phyloP scores from a whole-genome alignment of 768 basidiomycete genomes.

The Suillus discolor region DNA sequence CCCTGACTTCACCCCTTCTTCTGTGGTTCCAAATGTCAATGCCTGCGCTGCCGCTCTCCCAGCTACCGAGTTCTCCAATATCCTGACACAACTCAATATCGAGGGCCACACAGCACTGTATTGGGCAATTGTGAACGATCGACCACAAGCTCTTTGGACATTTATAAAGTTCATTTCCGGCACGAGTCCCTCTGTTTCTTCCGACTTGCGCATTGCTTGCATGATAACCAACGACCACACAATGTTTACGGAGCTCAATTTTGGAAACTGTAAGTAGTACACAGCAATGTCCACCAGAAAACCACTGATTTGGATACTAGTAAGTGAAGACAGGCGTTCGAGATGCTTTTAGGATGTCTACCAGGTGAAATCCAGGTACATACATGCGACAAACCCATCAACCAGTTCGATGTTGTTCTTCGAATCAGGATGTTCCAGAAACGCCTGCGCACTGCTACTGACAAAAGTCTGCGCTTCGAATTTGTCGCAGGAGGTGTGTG shows the following conservation, averaged over 20 bases:
- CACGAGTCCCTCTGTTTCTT: no score
- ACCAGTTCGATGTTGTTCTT: not conserved
- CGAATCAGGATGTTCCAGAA: not conserved
- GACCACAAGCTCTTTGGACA: not conserved
- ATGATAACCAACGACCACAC: no score
- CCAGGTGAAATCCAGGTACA: not conserved
- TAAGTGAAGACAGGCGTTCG: not conserved
- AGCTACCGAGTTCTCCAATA: not conserved
- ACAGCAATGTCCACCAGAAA: no score
- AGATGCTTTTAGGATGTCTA: not conserved
- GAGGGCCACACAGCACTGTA: not conserved
- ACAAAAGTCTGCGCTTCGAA: no score
- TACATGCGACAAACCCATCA: not conserved
- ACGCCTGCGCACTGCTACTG: no score
- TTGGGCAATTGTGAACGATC: not conserved
- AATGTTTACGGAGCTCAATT: not conserved
- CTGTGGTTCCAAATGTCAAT: not conserved
- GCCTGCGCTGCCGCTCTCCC: not conserved
- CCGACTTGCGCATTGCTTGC: no score
- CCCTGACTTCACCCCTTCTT: not conserved
- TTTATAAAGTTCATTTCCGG: not conserved
- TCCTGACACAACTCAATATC: not conserved
- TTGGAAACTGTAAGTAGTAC: no score
- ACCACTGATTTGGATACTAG: no score
- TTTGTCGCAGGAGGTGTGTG: constrained; percentile 23